A percentile compares a stretch with the other conserved stretches of the same genome.
Evolutionary conservation across 2,329 filamentous ascomycete species (phyloP).

Genomic region (Ophiostoma triangulosporum): DNA sequence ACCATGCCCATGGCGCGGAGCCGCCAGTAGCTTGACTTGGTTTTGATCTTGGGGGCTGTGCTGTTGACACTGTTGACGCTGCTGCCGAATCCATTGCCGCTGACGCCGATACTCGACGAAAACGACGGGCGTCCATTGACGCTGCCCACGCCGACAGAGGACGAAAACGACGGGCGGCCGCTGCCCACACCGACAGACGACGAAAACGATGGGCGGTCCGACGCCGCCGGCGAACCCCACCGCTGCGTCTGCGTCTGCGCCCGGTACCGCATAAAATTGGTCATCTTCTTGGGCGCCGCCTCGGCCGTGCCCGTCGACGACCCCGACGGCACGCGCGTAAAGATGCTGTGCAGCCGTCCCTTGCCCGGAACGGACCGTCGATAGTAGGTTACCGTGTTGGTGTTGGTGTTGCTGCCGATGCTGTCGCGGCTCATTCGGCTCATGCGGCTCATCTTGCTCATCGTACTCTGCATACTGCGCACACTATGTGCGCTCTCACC

Average conservation of each 20-base stretch:
- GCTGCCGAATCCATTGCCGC: neutral
- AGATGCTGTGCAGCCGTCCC: constrained; percentile 10
- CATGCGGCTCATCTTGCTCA: neutral
- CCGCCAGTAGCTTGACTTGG: constrained; percentile 23
- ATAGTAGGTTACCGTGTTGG: constrained; percentile 9
- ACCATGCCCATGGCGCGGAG: constrained; percentile 32
- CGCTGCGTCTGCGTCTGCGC: neutral
- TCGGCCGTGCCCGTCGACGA: neutral
- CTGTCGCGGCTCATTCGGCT: constrained; percentile 5
- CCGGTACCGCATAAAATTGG: constrained; percentile 14
- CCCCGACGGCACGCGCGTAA: constrained; percentile 9
- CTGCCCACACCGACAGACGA: no score
- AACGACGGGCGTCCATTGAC: neutral
- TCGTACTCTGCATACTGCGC: neutral
- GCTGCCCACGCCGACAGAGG: neutral
- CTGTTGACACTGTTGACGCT: neutral
- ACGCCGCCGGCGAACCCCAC: neutral
- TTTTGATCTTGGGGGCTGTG: constrained; percentile 1
- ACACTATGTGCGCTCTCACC: constrained; percentile 4
- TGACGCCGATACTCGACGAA: neutral
- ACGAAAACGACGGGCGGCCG: neutral
- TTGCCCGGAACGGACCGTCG: constrained; percentile 34
- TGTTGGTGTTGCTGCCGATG: constrained; percentile 4
- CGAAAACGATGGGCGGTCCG: neutral
- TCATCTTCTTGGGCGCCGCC: constrained; percentile 5